Base-by-base conservation (phyloP, 1,284 basidiomycete genomes). In the Xerocomus nothofagi region DNA sequence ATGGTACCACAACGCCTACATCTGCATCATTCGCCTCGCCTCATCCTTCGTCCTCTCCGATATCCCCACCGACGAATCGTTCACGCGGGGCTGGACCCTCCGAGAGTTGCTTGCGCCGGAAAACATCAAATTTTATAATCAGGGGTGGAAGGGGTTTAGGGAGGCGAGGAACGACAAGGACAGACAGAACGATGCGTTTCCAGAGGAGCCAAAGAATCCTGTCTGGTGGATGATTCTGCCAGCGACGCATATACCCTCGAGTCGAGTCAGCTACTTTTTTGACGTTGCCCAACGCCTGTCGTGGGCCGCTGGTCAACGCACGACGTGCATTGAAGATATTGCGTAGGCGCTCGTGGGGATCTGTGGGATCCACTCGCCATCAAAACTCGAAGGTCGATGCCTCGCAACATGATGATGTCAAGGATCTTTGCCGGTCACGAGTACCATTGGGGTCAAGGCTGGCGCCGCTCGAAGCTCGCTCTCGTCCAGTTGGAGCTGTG, bases 301-400 rank as follows among this genome's bases (percentile, higher is more conserved):
- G 2, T 57, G 57, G 56, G 54, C 49, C 0, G 42, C 57, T 2
- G 38, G 30, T 2, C 33, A 49, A 15, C 33, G 46, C 15, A 59
- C 54, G 15, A 59, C 49, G 12, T 42, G 41, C 10, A 45, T 49
- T 5, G 47, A 57, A 31, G 57, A 57, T 9, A 34, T 27, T 18
- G 41, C 57, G 4, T 50, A 58, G 3, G 44, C 47, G 11, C 50
- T 57, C n/a, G 36, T 58, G 30, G 56, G 56, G 1, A 47, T 53
- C 7, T 57, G 54, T 34, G 55, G 29, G 4, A 39, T 58, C 24
- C 31, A 38, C 17, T 49, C 59, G 32, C 44, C 48, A n/a, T n/a
- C n/a, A n/a, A n/a, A 27, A 27, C 26, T 2, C 11, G 26, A 11
- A 27, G 26, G 26, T 2, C 26, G 26, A 11, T 11, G 26, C 3